Evolutionary conservation across 768 basidiomycete genomes (phyloP).

Genomic region (Filobasidium wieringae): DNA sequence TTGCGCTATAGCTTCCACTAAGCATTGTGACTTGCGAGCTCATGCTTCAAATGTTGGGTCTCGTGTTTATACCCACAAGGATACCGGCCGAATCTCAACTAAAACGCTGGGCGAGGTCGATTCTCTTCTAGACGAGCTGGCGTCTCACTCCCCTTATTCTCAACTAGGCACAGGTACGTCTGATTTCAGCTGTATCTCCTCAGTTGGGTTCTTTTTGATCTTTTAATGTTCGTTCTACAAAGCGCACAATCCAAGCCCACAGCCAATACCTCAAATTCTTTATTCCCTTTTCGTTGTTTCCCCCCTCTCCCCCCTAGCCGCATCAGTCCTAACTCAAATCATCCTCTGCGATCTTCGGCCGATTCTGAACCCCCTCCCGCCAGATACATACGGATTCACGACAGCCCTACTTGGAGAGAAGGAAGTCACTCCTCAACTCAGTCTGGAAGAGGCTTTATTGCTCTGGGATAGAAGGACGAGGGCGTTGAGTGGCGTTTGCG

Average conservation of each 20-base stretch:
- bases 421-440: conserved; percentile 49
- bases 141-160: conserved; percentile 55
- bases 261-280: conserved; percentile 40
- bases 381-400: conserved; percentile 41
- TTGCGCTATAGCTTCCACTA: neutral
- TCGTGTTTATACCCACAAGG: neutral
- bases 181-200: neutral
- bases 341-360: conserved; percentile 79
- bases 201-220: neutral
- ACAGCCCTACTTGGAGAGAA: conserved; percentile 48
- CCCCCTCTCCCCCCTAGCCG: conserved; percentile 50
- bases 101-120: conserved; percentile 49
- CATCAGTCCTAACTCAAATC: conserved; percentile 66
- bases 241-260: neutral
- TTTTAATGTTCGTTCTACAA: neutral
- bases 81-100: conserved; percentile 20
- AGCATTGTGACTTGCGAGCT: neutral
- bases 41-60: neutral
- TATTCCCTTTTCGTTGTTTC: conserved; percentile 48
- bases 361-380: conserved; percentile 57
- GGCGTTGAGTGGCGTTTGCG: conserved; percentile 47
- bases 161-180: conserved; percentile 22
- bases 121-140: conserved; percentile 59
- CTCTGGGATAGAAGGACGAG: conserved; percentile 59
- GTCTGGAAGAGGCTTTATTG: conserved; percentile 54